Percentiles rank a stretch among this genome's conserved stretches.
Conservation (phyloP, 306 rosid genomes). For the Senna siamea region DNA sequence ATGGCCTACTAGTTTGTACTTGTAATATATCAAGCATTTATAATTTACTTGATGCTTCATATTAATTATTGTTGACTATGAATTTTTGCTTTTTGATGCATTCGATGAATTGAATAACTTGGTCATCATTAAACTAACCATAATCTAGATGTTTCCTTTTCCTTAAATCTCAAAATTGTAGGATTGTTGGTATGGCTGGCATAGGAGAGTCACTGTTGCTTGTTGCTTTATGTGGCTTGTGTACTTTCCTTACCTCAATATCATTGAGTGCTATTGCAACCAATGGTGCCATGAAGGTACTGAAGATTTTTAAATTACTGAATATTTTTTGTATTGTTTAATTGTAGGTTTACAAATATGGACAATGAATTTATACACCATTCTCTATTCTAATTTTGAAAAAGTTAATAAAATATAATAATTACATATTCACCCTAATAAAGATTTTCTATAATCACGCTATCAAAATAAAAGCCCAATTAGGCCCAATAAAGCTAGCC, state of each 20-base stretch:
- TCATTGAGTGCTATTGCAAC: constrained; percentile 99
- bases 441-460: no score
- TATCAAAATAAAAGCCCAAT: no score
- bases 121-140: constrained; percentile 27
- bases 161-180: constrained; percentile 49
- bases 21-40: constrained; percentile 12
- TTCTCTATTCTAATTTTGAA: no score
- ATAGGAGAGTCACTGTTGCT: constrained; percentile 73
- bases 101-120: constrained; percentile 35
- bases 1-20: constrained; percentile 7
- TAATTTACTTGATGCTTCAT: constrained; percentile 7
- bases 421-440: no score
- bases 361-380: no score
- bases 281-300: constrained; percentile 99
- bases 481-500: no score
- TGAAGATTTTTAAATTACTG: no score
- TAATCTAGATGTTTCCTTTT: constrained; percentile 28
- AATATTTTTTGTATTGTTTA: no score
- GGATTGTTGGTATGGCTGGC: constrained; percentile 99
- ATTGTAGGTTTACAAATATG: no score
- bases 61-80: constrained; percentile 7
- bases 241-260: constrained; percentile 94
- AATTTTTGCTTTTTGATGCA: constrained; percentile 11
- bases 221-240: constrained; percentile 83
- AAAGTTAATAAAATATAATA: no score